Percentiles rank a stretch among this genome's conserved stretches.
Evolutionary conservation across 352 stramenopile species (phyloP).

Genomic region (Thalassiosira hispida): DNA sequence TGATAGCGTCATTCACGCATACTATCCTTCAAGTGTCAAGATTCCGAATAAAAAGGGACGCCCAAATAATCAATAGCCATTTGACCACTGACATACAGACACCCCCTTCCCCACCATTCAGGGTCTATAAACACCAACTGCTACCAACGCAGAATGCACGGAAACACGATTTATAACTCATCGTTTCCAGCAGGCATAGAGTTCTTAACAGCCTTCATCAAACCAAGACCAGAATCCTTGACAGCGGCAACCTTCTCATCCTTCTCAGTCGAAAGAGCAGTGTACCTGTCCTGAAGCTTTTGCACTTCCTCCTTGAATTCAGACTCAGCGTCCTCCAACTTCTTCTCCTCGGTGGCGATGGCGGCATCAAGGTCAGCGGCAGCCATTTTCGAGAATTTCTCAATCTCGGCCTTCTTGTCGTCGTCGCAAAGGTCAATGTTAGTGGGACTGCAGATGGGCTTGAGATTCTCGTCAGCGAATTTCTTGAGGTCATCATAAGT

Average conservation of each 20-base stretch:
- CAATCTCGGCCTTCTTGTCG: constrained; percentile 71
- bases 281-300: constrained; percentile 73
- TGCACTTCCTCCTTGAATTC: constrained; percentile 69
- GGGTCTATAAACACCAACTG: not conserved
- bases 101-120: constrained; percentile 1
- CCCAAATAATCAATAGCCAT: constrained; percentile 8
- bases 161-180: constrained; percentile 55
- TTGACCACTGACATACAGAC: constrained; percentile 1
- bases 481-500: constrained; percentile 68
- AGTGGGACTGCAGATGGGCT: constrained; percentile 68
- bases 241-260: constrained; percentile 70
- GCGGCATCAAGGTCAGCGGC: constrained; percentile 50
- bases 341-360: constrained; percentile 63
- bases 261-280: constrained; percentile 59
- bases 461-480: constrained; percentile 80
- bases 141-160: not conserved
- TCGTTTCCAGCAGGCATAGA: constrained; percentile 58
- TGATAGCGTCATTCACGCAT: constrained; percentile 47
- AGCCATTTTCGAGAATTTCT: constrained; percentile 64
- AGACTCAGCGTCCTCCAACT: constrained; percentile 59
- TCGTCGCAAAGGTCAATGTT: constrained; percentile 81
- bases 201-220: constrained; percentile 86
- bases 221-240: constrained; percentile 73
- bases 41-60: constrained; percentile 22
- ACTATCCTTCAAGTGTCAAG: constrained; percentile 20